Evolutionary conservation across 1,139 yeast genomes (phyloP).

Genomic region (Diutina sp.): DNA sequence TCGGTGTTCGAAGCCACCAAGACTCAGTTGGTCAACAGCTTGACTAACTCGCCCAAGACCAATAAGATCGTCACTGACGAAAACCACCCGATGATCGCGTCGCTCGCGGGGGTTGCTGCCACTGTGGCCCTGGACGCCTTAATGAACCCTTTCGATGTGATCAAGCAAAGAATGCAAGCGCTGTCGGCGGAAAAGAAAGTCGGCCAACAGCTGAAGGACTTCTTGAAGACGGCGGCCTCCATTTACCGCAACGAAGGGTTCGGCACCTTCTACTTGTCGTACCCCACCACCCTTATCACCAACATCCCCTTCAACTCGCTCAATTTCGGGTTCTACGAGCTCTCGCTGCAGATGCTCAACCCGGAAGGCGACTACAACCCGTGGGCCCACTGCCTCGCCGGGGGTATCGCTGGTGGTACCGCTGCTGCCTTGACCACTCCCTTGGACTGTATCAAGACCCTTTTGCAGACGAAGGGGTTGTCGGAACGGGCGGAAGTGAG

Average conservation of each 20-base stretch:
- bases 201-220: conserved; percentile 6
- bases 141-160: conserved; percentile 95
- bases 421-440: conserved; percentile 97
- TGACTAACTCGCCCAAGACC: conserved; percentile 19
- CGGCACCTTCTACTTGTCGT: conserved; percentile 76
- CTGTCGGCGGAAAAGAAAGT: conserved; percentile 9
- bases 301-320: conserved; percentile 94
- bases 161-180: conserved; percentile 57
- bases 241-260: conserved; percentile 72
- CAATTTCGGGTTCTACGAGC: conserved; percentile 89
- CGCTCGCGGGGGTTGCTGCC: conserved; percentile 87
- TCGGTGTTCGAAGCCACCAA: conserved; percentile 90
- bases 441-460: conserved; percentile 86
- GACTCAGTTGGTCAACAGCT: conserved; percentile 33
- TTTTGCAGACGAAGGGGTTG: conserved; percentile 66
- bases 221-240: conserved; percentile 24
- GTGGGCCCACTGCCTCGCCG: conserved; percentile 80
- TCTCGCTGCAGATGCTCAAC: conserved; percentile 62
- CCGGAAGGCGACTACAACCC: conserved; percentile 80
- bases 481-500: conserved; percentile 38
- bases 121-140: conserved; percentile 88
- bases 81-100: conserved; percentile 72
- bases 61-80: conserved; percentile 41
- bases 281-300: conserved; percentile 89
- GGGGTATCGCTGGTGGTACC: conserved; percentile 91